phyloP scores from a whole-genome alignment of 441 rosid species.

The Gossypium davidsonii region DNA sequence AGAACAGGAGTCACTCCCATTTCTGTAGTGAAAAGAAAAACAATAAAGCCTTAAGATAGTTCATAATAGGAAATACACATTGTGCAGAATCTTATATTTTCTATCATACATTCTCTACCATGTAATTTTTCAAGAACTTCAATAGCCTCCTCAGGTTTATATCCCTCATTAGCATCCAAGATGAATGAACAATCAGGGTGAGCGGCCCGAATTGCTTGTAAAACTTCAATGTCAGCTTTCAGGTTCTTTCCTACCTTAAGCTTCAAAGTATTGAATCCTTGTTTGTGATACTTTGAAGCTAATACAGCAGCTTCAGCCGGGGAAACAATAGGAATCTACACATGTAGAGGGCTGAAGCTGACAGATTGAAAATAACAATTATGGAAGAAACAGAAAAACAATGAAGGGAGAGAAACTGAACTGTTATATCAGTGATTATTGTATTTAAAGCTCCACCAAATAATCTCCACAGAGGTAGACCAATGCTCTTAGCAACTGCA shows the following conservation, averaged over 20 bases:
- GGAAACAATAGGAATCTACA: constrained; percentile 85
- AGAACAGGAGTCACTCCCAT: constrained; percentile 82
- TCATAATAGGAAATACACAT: background rate
- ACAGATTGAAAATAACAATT: background rate
- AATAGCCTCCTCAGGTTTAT: constrained; percentile 63
- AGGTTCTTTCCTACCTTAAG: constrained; percentile 86
- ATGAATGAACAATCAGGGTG: constrained; percentile 72
- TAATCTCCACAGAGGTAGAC: constrained; percentile 66
- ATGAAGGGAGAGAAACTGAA: constrained; percentile 33
- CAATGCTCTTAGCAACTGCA: constrained; percentile 70
- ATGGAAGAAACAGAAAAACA: background rate
- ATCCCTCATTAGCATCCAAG: constrained; percentile 93
- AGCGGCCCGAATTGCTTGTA: constrained; percentile 66
- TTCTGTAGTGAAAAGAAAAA: constrained; percentile 34
- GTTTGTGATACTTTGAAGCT: constrained; percentile 59
- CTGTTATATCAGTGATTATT: constrained; percentile 78
- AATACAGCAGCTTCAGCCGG: constrained; percentile 67
- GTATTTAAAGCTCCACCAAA: constrained; percentile 73
- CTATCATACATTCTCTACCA: constrained; percentile 34
- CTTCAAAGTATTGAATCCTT: constrained; percentile 79
- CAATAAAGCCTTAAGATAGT: background rate
- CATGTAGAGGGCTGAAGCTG: constrained; percentile 9
- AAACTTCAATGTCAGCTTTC: constrained; percentile 62
- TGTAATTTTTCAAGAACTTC: constrained; percentile 66
- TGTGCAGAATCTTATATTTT: background rate